These are phyloP conservation scores for Trichoderma erinaceum DNA, from an alignment of 495 filamentous ascomycete genomes.

Conservation along the genomic window DNA sequence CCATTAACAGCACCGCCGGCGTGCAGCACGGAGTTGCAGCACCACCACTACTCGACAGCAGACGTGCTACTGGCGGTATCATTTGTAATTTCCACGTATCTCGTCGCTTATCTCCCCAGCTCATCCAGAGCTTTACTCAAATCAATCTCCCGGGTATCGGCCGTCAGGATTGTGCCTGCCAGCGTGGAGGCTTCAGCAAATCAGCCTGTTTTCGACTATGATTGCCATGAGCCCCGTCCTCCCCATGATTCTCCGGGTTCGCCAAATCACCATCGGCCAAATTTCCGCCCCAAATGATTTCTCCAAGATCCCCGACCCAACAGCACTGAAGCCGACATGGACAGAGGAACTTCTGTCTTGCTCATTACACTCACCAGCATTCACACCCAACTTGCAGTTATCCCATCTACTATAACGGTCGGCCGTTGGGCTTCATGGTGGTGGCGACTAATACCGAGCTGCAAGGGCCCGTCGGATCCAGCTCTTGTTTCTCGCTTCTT, in stretches of 20 bases:
- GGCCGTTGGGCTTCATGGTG: background rate
- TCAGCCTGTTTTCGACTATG: slow-evolving; percentile 7
- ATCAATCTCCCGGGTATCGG: slow-evolving; percentile 9
- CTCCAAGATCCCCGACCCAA: background rate
- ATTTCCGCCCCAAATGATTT: background rate
- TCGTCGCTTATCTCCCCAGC: background rate
- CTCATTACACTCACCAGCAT: background rate
- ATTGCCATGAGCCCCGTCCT: background rate
- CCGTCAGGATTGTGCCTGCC: slow-evolving; percentile 5
- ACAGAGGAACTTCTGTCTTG: background rate
- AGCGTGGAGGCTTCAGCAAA: background rate
- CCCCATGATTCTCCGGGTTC: background rate
- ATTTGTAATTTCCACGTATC: slow-evolving; percentile 13
- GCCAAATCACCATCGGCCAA: background rate
- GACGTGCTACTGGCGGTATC: background rate
- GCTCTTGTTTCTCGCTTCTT: background rate
- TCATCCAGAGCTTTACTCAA: background rate
- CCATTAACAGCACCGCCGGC: background rate
- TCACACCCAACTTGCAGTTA: background rate
- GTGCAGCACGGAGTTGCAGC: background rate
- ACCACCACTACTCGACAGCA: background rate
- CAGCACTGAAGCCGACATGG: background rate
- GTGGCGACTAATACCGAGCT: background rate
- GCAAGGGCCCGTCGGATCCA: background rate
- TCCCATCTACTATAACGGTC: too few relatives aligned